phyloP scores from a whole-genome alignment of 2,329 filamentous ascomycete genomes.

The Sporothrix inflata region DNA sequence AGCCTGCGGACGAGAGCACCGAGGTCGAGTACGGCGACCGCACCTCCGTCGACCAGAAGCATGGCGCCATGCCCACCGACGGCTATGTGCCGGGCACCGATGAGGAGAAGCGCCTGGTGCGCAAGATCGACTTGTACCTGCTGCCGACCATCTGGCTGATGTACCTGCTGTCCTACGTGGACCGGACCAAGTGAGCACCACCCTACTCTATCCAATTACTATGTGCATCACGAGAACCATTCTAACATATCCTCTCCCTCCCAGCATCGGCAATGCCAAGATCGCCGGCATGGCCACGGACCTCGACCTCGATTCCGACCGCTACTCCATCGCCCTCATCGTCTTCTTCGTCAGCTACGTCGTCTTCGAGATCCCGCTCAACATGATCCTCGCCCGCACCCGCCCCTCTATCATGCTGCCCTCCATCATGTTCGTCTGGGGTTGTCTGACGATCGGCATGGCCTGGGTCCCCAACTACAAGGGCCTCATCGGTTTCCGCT shows the following conservation, averaged over 20 bases:
- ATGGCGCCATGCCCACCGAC: neutral
- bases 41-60: constrained; percentile 6
- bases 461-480: constrained; percentile 44
- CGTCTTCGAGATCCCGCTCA: constrained; percentile 47
- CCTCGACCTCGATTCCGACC: constrained; percentile 52
- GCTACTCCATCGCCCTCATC: constrained; percentile 59
- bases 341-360: constrained; percentile 71
- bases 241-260: no score
- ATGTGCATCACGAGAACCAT: no score
- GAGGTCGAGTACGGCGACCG: constrained; percentile 20
- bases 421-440: constrained; percentile 47
- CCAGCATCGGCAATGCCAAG: constrained; percentile 49
- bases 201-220: no score
- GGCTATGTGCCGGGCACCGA: constrained; percentile 15
- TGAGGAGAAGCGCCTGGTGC: constrained; percentile 33
- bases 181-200: constrained; percentile 50
- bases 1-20: neutral
- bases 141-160: constrained; percentile 40
- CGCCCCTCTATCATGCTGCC: constrained; percentile 46
- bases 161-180: constrained; percentile 58
- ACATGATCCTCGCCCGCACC: constrained; percentile 48
- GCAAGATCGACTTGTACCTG: constrained; percentile 41
- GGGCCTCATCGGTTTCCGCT: constrained; percentile 44
- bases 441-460: constrained; percentile 46
- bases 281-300: constrained; percentile 43